Base-by-base conservation (phyloP, 1,284 basidiomycete species). In the Ganoderma sp. region DNA sequence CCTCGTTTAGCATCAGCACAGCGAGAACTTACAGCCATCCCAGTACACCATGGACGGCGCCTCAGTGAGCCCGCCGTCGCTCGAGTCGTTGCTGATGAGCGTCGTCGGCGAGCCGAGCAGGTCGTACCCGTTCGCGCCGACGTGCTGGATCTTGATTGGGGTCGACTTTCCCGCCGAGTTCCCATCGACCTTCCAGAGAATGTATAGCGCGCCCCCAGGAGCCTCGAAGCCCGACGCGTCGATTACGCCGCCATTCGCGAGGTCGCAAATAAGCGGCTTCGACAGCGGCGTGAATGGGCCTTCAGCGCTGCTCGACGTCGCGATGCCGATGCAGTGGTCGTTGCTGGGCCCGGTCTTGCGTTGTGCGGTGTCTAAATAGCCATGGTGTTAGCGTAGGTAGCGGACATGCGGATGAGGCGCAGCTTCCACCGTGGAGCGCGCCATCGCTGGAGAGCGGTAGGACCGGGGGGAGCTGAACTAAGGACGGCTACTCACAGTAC, bases 211-310 rank as follows among this genome's bases (percentile, higher is more conserved):
- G 28, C 74, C 73, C 42, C 71, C 65, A 6, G 67, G 64, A 41
- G 74, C 71, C 41, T 70, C 65, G 67, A 74, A 74, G 3, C 75
- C 74, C 3, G 74, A 73, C 10, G 74, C 70, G 43, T 75, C 75
- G 45, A 75, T 75, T 0, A 69, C 74, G 22, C 74, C 74, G 14
- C 74, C 75, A 28, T 71, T 67, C 25, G 56, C 57, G 41, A 71
- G 70, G 39, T 73, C 68, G 63, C 74, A 75, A 39, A 69, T 67
- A 52, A 75, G 67, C 2, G 74, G 68, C 8, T 66, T 52, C 10
- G 67, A 45, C n/a, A 65, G 48, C 0, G 74, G 73, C 8, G 68
- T 71, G 67, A 72, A 75, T 6, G 74, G 73, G 12, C 74, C 75
- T 3, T 65, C 64, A 19, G 70, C 62, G 42, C 42, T 67, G 3